These are phyloP conservation scores for Claviceps capensis DNA, from an alignment of 2,329 filamentous ascomycete species.

Conservation along the genomic window DNA sequence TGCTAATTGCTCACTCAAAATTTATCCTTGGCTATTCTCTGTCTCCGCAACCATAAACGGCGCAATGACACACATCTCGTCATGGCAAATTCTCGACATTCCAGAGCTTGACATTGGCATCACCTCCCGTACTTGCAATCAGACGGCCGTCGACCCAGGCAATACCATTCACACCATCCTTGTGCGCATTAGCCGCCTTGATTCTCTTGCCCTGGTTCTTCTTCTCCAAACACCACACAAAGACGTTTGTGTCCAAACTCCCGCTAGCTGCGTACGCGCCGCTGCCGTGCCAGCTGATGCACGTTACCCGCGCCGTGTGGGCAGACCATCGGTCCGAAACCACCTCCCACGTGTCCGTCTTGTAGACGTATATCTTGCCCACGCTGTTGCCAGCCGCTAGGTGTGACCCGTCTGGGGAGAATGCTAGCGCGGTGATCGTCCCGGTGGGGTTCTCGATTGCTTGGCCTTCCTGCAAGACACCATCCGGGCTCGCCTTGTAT, in stretches of 20 bases:
- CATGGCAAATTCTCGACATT: slow-evolving; percentile 23
- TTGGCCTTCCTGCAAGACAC: slow-evolving; percentile 38
- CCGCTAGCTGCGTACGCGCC: slow-evolving; percentile 74
- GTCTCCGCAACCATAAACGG: too few relatives aligned
- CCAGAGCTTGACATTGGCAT: slow-evolving; percentile 90
- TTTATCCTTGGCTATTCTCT: too few relatives aligned
- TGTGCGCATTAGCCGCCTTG: slow-evolving; percentile 80
- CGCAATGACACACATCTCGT: background rate
- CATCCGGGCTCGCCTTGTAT: slow-evolving; percentile 44
- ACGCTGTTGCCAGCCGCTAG: slow-evolving; percentile 72
- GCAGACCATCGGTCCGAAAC: slow-evolving; percentile 62
- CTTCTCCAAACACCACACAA: slow-evolving; percentile 76
- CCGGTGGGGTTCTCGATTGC: slow-evolving; percentile 56
- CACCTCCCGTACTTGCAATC: slow-evolving; percentile 69
- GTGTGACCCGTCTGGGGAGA: slow-evolving; percentile 62
- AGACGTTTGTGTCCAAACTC: slow-evolving; percentile 79
- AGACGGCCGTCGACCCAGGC: slow-evolving; percentile 60
- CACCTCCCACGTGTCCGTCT: slow-evolving; percentile 46
- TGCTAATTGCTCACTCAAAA: too few relatives aligned
- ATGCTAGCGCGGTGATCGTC: slow-evolving; percentile 65
- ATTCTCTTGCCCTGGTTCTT: slow-evolving; percentile 69
- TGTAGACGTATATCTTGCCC: slow-evolving; percentile 79
- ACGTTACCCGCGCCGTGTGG: slow-evolving; percentile 43
- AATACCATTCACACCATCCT: slow-evolving; percentile 86
- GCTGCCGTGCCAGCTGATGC: slow-evolving; percentile 61